Evolutionary conservation across 2,329 filamentous ascomycete species (phyloP), one percentile per base, ranked within the genome.

Genomic region (Colletotrichum sp.): DNA sequence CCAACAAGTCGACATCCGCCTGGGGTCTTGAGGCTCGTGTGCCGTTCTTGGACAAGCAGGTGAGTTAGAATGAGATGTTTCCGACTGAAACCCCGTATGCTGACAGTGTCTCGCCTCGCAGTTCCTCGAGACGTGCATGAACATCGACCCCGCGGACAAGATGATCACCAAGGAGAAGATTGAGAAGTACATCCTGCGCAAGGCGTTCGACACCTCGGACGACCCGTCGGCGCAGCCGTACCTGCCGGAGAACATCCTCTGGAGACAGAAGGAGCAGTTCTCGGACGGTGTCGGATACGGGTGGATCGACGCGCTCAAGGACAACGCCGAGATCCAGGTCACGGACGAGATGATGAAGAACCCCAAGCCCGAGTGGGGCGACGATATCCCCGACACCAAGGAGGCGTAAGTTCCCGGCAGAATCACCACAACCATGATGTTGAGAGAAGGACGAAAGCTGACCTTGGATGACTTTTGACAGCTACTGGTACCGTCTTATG

Each of bases 211-310:
- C 87, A 98, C 96, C 34, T 92, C 91, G 64, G 95, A 96, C 82
- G 94, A 98, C 86, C 95, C 96, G 18, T 93, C 90, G 64, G 91
- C 90, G 65, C 87, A 94, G 84, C 93, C 97, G 12, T 99, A 99
- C 88, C 92, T 99, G n/a, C 97, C 98, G 9, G 93, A 98, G 21
- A 93, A 96, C 84, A 99, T 99, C 80, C 93, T 99, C 72, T 99
- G 95, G 94, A 92, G 98, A 84, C 98, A 99, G 87, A 99, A 99
- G 92, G 97, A 99, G 89, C 97, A 99, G 88, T 99, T 99, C 90
- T 98, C 94, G 75, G 98, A 99, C 82, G 98, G 97, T 84, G 97
- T 99, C 74, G 97, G 97, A 74, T 99, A 99, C 88, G 96, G 97
- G 78, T 99, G 97, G 97, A 99, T 99, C 83, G 97, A 99, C 83